These are phyloP conservation scores for Prinsepia uniflora DNA, from an alignment of 306 rosid species.

Conservation along the genomic window DNA sequence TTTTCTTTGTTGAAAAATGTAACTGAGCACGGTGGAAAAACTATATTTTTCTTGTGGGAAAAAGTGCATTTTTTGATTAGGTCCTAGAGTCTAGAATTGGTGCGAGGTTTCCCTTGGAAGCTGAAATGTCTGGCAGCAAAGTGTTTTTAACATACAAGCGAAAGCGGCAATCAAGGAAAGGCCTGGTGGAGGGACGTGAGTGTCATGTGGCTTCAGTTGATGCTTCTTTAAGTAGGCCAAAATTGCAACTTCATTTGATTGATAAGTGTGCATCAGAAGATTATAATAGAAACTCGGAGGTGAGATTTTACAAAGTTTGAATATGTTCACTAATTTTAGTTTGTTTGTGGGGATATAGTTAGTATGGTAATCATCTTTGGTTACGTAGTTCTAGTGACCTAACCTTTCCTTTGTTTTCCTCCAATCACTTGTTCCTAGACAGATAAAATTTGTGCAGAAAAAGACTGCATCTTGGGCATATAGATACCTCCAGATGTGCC, in stretches of 20 bases:
- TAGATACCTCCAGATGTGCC: background rate
- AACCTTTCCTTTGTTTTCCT: background rate
- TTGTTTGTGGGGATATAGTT: background rate
- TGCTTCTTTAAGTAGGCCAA: conserved; percentile 20
- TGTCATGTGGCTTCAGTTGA: conserved; percentile 20
- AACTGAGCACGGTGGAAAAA: background rate
- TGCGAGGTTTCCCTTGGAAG: conserved; percentile 24
- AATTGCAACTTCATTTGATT: conserved; percentile 24
- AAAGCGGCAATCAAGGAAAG: conserved; percentile 36
- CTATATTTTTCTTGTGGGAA: background rate
- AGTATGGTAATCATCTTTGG: background rate
- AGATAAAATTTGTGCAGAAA: no score
- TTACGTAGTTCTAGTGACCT: background rate
- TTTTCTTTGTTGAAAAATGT: background rate
- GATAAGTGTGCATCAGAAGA: conserved; percentile 28
- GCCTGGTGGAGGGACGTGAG: conserved; percentile 28
- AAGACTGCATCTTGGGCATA: no score
- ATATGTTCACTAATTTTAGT: background rate
- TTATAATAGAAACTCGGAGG: conserved; percentile 29
- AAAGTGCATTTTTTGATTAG: conserved; percentile 1
- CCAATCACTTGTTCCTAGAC: background rate
- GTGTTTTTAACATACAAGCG: conserved; percentile 62
- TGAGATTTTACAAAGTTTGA: conserved; percentile 23
- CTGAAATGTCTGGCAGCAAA: conserved; percentile 48
- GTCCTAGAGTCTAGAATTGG: conserved; percentile 20